A percentile compares a stretch with the other conserved stretches of the same genome.
Evolutionary conservation across 129 eudicot genomes (phyloP).

Genomic region (Lonicera japonica): DNA sequence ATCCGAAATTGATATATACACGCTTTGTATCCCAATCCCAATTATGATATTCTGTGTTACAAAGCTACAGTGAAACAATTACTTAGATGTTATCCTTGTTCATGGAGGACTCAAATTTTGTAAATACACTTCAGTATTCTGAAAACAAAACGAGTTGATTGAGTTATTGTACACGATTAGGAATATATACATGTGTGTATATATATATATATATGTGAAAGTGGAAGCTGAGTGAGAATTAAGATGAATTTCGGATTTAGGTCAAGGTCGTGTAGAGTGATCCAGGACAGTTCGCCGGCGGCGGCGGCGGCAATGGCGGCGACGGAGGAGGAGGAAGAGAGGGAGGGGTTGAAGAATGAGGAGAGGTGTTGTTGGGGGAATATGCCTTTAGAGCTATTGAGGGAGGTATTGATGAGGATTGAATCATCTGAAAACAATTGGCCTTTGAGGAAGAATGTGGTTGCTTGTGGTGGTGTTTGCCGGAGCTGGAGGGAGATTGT

Average conservation of each 20-base stretch:
- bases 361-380: conserved; percentile 49
- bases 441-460: conserved; percentile 70
- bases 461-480: conserved; percentile 85
- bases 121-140: too few relatives aligned
- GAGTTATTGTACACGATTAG: too few relatives aligned
- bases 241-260: conserved; percentile 14
- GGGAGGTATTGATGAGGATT: conserved; percentile 56
- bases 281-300: conserved; percentile 46
- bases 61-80: too few relatives aligned
- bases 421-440: conserved; percentile 60
- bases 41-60: too few relatives aligned
- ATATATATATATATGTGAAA: background rate
- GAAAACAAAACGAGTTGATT: too few relatives aligned
- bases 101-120: too few relatives aligned
- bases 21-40: too few relatives aligned
- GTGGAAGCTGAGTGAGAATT: too few relatives aligned
- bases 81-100: too few relatives aligned
- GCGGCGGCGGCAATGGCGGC: conserved; percentile 23
- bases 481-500: conserved; percentile 74
- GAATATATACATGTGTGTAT: too few relatives aligned
- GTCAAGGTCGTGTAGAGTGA: conserved; percentile 60
- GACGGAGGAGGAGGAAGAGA: conserved; percentile 7
- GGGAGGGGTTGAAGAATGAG: background rate
- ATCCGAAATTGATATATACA: too few relatives aligned
- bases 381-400: conserved; percentile 65